These are phyloP conservation scores for Parmelia sp. DNA, from an alignment of 495 filamentous ascomycete genomes.

Conservation along the genomic window DNA sequence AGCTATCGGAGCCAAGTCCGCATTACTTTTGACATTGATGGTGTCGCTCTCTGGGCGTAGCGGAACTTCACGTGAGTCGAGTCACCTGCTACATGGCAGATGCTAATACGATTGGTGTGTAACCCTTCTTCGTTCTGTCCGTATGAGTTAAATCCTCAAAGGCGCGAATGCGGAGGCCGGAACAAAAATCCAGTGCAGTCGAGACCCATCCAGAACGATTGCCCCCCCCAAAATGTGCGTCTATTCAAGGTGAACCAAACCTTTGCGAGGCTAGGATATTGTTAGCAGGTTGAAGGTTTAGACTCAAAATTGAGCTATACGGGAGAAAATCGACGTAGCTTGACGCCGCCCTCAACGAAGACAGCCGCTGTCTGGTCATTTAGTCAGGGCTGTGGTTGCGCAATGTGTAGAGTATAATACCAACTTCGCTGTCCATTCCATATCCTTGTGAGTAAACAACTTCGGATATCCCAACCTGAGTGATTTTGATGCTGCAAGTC, in stretches of 20 bases:
- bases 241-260: conserved; percentile 40
- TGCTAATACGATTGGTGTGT: background rate
- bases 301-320: conserved; percentile 43
- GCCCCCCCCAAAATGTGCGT: background rate
- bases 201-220: background rate
- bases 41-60: background rate
- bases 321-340: conserved; percentile 72
- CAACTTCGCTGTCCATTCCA: conserved; percentile 73
- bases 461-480: conserved; percentile 89
- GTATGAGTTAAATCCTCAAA: background rate
- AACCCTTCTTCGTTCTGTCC: background rate
- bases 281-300: conserved; percentile 18
- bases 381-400: background rate
- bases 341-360: conserved; percentile 67
- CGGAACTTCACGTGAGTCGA: no score
- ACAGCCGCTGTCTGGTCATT: conserved; percentile 59
- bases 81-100: background rate
- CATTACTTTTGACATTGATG: background rate
- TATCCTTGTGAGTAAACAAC: conserved; percentile 92
- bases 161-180: background rate
- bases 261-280: conserved; percentile 40
- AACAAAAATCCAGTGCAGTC: background rate
- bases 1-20: background rate
- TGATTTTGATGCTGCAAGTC: conserved; percentile 98
- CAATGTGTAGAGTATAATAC: conserved; percentile 10